Base-by-base conservation (phyloP, 768 basidiomycete genomes). In the Tylopilus subfusipes region DNA sequence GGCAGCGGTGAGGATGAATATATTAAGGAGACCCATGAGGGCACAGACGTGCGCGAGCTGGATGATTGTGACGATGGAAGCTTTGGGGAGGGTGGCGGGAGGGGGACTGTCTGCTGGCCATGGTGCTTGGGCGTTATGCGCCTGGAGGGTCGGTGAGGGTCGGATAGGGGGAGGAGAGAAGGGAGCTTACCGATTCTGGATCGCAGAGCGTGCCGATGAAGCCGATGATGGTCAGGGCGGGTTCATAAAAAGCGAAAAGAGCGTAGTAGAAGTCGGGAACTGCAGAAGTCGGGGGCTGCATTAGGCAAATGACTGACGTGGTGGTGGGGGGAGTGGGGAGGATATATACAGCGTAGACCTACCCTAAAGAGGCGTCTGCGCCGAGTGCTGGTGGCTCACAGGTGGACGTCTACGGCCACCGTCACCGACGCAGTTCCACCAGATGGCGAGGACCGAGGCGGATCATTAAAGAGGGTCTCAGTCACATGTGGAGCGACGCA, bases 371-470 rank as follows among this genome's bases (percentile, higher is more conserved):
- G n/a, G n/a, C n/a, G n/a, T n/a, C n/a, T n/a, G n/a, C n/a, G n/a
- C n/a, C n/a, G n/a, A n/a, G n/a, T n/a, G n/a, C n/a, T n/a, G n/a
- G n/a, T n/a, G n/a, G n/a, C n/a, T n/a, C n/a, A n/a, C n/a, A n/a
- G n/a, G n/a, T n/a, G n/a, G n/a, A n/a, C n/a, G n/a, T n/a, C n/a
- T n/a, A n/a, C n/a, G n/a, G n/a, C n/a, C n/a, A n/a, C n/a, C n/a
- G n/a, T n/a, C n/a, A n/a, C n/a, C n/a, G n/a, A 75, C 75, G 77
- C 76, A 76, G 77, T 62, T 72, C 68, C 69, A 76, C 85, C 76
- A 83, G 89, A 91, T 90, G 88, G 88, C 83, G 78, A 79, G 76
- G 82, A 86, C 83, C 86, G 68, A 89, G 82, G 90, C 33, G 14
- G 66, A 72, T 65, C 0, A 73, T n/a, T n/a, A 36, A 34, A 68